These are phyloP conservation scores for Fusarium oxysporum DNA, from an alignment of 2,329 filamentous ascomycete species.

Conservation along the genomic window DNA sequence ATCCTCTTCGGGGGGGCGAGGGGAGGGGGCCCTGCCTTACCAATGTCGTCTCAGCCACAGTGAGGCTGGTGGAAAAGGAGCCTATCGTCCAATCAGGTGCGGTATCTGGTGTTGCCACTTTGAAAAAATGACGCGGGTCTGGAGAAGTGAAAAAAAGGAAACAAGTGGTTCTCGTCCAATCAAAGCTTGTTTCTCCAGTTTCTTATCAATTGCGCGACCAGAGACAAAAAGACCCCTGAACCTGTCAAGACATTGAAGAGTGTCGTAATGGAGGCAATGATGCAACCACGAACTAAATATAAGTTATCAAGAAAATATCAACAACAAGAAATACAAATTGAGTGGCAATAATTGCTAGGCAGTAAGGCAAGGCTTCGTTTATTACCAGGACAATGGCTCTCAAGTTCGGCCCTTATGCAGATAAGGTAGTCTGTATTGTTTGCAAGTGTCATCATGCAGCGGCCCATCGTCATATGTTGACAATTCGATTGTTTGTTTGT, in stretches of 20 bases:
- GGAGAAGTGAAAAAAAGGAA: conserved; percentile 35
- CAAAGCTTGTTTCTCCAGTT: conserved; percentile 32
- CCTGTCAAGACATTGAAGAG: conserved; percentile 13
- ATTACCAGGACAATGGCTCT: not conserved
- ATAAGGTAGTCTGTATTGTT: not conserved
- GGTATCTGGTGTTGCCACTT: conserved; percentile 29
- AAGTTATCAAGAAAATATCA: not conserved
- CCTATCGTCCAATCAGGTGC: conserved; percentile 30
- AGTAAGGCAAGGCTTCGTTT: not conserved
- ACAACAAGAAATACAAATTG: not conserved
- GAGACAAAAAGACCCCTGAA: conserved; percentile 17
- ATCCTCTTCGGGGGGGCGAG: conserved; percentile 30
- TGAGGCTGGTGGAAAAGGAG: conserved; percentile 38
- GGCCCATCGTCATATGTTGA: not conserved
- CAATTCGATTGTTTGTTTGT: not conserved
- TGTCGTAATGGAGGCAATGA: conserved; percentile 4
- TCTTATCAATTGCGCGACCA: conserved; percentile 25
- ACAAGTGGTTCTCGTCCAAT: conserved; percentile 21
- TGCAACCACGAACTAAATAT: conserved; percentile 12
- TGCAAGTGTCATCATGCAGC: not conserved
- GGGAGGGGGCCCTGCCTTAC: conserved; percentile 36
- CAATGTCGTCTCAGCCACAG: conserved; percentile 39
- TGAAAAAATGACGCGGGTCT: conserved; percentile 37
- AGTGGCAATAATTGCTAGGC: not conserved
- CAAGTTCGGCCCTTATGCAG: not conserved